Percentiles rank a stretch among this genome's conserved stretches.
Evolutionary conservation across 441 rosid species (phyloP).

Genomic region (Francoa sonchifolia): DNA sequence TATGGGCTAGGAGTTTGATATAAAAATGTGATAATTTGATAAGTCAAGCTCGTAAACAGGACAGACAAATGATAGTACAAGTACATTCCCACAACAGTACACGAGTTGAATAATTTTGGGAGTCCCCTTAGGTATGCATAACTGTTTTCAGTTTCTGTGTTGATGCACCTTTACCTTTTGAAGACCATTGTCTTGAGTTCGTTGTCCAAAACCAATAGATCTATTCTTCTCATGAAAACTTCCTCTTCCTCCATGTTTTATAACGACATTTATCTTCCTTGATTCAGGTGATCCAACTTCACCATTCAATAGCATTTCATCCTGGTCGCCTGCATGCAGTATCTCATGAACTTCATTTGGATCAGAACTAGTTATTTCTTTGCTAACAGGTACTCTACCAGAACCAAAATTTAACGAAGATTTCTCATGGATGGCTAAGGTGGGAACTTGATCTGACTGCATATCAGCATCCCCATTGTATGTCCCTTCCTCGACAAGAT

Average conservation of each 20-base stretch:
- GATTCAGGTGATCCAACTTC: constrained; percentile 38
- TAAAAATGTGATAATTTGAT: no score
- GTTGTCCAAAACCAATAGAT: constrained; percentile 43
- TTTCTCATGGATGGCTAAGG: constrained; percentile 51
- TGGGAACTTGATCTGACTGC: constrained; percentile 65
- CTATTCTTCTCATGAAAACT: constrained; percentile 25
- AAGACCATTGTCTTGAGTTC: constrained; percentile 35
- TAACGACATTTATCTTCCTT: constrained; percentile 24
- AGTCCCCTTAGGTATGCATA: no score
- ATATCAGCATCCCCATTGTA: constrained; percentile 45
- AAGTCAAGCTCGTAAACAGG: no score
- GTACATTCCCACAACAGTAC: no score
- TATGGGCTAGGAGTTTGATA: no score
- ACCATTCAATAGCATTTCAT: constrained; percentile 32
- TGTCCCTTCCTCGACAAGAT: constrained; percentile 32
- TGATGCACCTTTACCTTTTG: constrained; percentile 65
- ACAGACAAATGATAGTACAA: no score
- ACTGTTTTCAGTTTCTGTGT: no score
- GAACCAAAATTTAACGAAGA: constrained; percentile 35
- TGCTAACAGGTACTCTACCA: constrained; percentile 23
- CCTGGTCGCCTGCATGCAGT: constrained; percentile 21
- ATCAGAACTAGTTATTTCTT: constrained; percentile 25
- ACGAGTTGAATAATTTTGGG: no score
- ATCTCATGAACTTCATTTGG: constrained; percentile 22
- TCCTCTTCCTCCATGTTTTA: constrained; percentile 42